These are phyloP conservation scores for Pichia sp. DNA, from an alignment of 1,139 yeast genomes.

Conservation along the genomic window DNA sequence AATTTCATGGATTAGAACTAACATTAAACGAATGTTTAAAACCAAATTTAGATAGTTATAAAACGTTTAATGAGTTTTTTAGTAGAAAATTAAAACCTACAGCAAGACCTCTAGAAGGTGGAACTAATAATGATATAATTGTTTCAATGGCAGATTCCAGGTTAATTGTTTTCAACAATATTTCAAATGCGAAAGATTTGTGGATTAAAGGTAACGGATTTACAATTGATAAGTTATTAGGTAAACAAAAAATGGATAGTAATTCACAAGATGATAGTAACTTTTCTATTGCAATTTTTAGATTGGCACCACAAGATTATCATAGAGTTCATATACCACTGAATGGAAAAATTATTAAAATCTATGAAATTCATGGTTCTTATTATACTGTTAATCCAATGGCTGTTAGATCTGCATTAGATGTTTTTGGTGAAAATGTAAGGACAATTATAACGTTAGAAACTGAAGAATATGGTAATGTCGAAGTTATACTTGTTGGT, in stretches of 20 bases:
- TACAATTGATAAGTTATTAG: slow-evolving; percentile 55
- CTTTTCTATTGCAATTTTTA: slow-evolving; percentile 71
- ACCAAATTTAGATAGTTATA: slow-evolving; percentile 44
- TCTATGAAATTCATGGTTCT: slow-evolving; percentile 73
- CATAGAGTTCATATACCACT: slow-evolving; percentile 92
- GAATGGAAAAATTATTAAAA: slow-evolving; percentile 60
- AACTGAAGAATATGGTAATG: slow-evolving; percentile 66
- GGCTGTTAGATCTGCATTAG: slow-evolving; percentile 85
- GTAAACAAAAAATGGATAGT: slow-evolving; percentile 35
- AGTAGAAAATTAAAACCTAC: slow-evolving; percentile 69
- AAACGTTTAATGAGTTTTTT: slow-evolving; percentile 84
- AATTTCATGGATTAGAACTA: slow-evolving; percentile 65
- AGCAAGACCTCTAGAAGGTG: slow-evolving; percentile 65
- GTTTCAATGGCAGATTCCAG: slow-evolving; percentile 90
- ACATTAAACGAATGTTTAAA: slow-evolving; percentile 55
- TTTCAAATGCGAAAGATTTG: slow-evolving; percentile 60
- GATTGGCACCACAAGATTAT: slow-evolving; percentile 95
- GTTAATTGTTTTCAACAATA: slow-evolving; percentile 60
- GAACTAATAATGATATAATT: slow-evolving; percentile 32
- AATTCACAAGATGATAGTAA: slow-evolving; percentile 14
- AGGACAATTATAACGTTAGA: slow-evolving; percentile 73
- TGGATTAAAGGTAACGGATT: slow-evolving; percentile 92
- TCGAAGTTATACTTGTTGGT: slow-evolving; percentile 79
- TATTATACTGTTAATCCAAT: slow-evolving; percentile 96
- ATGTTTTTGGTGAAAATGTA: slow-evolving; percentile 90